phyloP scores from a whole-genome alignment of 768 basidiomycete species.

The Lactarius pseudohatsudake region DNA sequence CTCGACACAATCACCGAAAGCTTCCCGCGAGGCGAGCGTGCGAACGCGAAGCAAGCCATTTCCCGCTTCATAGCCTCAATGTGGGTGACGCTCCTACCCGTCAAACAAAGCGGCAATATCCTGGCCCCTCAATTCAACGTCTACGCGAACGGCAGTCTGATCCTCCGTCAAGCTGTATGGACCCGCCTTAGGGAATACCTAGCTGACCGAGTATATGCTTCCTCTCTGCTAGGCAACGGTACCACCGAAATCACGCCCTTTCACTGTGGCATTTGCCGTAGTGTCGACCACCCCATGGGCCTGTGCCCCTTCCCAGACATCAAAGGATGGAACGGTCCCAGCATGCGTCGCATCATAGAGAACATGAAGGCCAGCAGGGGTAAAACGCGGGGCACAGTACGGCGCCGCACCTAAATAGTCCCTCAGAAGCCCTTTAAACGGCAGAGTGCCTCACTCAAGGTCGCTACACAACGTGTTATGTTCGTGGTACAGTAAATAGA shows the following conservation, averaged over 20 bases:
- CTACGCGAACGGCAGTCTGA: background rate
- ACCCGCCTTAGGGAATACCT: background rate
- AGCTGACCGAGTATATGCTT: background rate
- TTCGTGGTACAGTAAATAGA: background rate
- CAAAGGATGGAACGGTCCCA: background rate
- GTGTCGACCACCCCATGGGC: background rate
- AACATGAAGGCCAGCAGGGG: background rate
- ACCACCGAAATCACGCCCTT: background rate
- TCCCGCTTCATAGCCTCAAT: background rate
- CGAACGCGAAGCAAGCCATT: background rate
- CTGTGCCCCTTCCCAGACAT: background rate
- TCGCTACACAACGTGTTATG: background rate
- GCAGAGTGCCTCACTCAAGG: background rate
- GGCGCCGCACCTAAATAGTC: background rate
- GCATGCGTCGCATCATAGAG: background rate
- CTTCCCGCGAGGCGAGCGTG: background rate
- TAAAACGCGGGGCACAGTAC: background rate
- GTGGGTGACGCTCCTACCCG: background rate
- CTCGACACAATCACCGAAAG: background rate
- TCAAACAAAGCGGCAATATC: background rate
- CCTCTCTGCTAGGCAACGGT: background rate
- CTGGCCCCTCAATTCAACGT: background rate
- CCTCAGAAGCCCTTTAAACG: background rate
- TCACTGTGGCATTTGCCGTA: background rate
- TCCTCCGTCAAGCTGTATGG: background rate